Conservation (phyloP, 768 basidiomycete species). For the Boletus pseudo-olivaceus region DNA sequence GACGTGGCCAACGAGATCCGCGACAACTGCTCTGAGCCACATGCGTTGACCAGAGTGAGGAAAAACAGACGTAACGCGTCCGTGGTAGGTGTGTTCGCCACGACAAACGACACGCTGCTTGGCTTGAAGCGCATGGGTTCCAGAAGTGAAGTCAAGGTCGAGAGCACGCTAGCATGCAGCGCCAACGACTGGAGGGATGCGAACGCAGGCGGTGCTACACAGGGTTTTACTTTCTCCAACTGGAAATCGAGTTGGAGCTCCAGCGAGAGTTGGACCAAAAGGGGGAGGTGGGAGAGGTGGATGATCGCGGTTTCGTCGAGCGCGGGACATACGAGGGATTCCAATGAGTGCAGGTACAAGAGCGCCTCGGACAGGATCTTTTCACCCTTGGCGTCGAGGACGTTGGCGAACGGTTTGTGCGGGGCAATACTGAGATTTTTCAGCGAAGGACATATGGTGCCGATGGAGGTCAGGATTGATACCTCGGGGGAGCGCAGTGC, state of each 20-base stretch:
- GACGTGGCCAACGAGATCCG: slow-evolving; percentile 10
- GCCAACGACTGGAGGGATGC: slow-evolving; percentile 9
- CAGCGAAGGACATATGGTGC: slow-evolving; percentile 20
- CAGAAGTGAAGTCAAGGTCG: slow-evolving; percentile 18
- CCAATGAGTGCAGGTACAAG: slow-evolving; percentile 14
- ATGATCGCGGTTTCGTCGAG: slow-evolving; percentile 20
- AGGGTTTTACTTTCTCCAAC: slow-evolving; percentile 11
- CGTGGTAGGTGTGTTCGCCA: slow-evolving; percentile 5
- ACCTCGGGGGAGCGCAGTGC: slow-evolving; percentile 14
- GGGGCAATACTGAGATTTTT: slow-evolving; percentile 8
- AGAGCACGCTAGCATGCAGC: slow-evolving; percentile 8
- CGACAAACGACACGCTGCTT: slow-evolving; percentile 11
- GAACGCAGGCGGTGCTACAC: slow-evolving; percentile 15
- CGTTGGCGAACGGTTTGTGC: not conserved
- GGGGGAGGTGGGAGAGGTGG: slow-evolving; percentile 23
- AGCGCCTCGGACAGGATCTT: slow-evolving; percentile 22
- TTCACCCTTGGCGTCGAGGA: slow-evolving; percentile 10
- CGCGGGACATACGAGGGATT: slow-evolving; percentile 16
- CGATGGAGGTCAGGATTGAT: slow-evolving; percentile 20
- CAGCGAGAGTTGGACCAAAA: slow-evolving; percentile 13
- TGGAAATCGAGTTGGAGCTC: slow-evolving; percentile 13
- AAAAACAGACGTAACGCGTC: slow-evolving; percentile 24
- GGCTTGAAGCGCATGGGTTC: slow-evolving; percentile 19
- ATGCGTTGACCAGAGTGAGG: slow-evolving; percentile 15
- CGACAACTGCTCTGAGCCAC: slow-evolving; percentile 2